Evolutionary conservation across 202 grass and related monocot genomes (phyloP).

Genomic region (Bolboschoenoplectus hybrid): DNA sequence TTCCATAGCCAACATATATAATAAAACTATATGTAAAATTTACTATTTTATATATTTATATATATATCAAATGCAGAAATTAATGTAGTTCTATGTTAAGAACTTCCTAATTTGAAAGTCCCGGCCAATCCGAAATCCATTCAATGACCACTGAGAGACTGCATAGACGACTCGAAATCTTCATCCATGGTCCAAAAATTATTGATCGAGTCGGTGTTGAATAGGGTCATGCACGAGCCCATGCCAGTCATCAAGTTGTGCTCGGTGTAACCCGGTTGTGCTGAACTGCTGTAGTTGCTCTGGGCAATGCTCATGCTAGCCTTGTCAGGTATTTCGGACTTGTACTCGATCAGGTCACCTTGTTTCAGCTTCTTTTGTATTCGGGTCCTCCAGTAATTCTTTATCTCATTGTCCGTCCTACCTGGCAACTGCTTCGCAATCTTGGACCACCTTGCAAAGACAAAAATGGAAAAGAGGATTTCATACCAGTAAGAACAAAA

Average conservation of each 20-base stretch:
- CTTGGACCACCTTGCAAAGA: constrained; percentile 48
- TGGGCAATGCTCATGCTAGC: constrained; percentile 26
- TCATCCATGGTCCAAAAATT: constrained; percentile 36
- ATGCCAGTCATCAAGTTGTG: neutral
- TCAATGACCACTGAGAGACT: constrained; percentile 24
- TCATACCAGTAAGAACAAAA: neutral
- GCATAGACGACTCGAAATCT: constrained; percentile 34
- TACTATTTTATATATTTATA: constrained; percentile 9
- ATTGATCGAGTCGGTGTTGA: constrained; percentile 22
- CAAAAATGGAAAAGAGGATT: constrained; percentile 22
- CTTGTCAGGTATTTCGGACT: constrained; percentile 26
- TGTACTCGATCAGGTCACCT: constrained; percentile 25
- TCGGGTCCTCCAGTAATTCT: constrained; percentile 59
- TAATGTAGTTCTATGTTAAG: neutral
- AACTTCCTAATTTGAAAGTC: constrained; percentile 13
- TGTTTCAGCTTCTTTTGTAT: constrained; percentile 54
- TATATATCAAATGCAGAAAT: constrained; percentile 16
- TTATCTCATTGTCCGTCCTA: constrained; percentile 58
- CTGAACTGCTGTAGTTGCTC: neutral
- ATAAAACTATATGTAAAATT: constrained; percentile 8
- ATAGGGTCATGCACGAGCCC: neutral
- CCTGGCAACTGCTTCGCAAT: constrained; percentile 53
- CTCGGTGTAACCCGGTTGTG: constrained; percentile 17
- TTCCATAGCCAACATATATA: neutral
- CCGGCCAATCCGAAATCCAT: neutral